phyloP scores from a whole-genome alignment of 345 rosid species.

The Trapa bicornis region DNA sequence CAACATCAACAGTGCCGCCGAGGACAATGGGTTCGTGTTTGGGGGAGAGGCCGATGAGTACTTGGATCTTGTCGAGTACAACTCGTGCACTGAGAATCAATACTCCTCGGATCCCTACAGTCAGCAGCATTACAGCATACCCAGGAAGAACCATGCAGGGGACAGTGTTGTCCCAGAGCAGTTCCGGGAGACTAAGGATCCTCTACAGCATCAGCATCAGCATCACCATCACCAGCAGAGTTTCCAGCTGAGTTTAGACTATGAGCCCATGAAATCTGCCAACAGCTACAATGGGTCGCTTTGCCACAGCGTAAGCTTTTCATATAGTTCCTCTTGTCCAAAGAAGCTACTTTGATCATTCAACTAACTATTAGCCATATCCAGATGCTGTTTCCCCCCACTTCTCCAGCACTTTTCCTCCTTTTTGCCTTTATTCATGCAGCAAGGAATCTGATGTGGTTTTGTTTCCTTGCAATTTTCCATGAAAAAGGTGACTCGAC shows the following conservation, averaged over 20 bases:
- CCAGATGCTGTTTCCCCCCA: neutral
- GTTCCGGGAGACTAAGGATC: slow-evolving; percentile 28
- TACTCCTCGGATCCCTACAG: slow-evolving; percentile 23
- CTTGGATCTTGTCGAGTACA: slow-evolving; percentile 68
- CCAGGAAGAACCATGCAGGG: slow-evolving; percentile 37
- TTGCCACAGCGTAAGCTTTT: slow-evolving; percentile 42
- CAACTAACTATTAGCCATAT: neutral
- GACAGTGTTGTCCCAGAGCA: slow-evolving; percentile 73
- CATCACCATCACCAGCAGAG: slow-evolving; percentile 19
- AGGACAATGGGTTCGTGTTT: slow-evolving; percentile 44
- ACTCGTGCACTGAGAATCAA: slow-evolving; percentile 37
- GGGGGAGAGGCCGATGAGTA: slow-evolving; percentile 56
- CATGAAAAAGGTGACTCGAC: neutral
- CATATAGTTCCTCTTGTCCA: neutral
- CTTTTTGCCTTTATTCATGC: neutral
- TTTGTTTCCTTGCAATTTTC: neutral
- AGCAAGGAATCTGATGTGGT: neutral
- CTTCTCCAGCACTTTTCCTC: neutral
- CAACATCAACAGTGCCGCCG: slow-evolving; percentile 6
- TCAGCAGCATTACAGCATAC: slow-evolving; percentile 20
- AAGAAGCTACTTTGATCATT: neutral
- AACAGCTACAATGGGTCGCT: slow-evolving; percentile 36
- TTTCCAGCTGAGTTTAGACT: slow-evolving; percentile 39
- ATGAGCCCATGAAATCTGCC: slow-evolving; percentile 31
- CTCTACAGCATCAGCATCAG: slow-evolving; percentile 21